Percentiles rank a stretch among this genome's conserved stretches.
These are phyloP conservation scores for Cyclocybe aegerita DNA, from an alignment of 768 basidiomycete species.

Conservation along the genomic window DNA sequence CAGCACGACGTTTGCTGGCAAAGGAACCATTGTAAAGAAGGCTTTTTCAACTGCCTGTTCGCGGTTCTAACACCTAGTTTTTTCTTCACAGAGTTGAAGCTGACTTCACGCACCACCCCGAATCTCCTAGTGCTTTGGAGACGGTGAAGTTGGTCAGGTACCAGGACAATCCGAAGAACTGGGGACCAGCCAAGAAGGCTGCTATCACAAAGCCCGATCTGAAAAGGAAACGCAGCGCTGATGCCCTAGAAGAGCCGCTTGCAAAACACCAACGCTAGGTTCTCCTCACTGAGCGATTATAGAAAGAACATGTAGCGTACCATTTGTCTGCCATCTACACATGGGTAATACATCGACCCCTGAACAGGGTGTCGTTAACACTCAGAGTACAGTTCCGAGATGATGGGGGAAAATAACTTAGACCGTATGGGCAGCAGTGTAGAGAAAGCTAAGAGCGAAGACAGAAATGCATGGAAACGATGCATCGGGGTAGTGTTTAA, in stretches of 20 bases:
- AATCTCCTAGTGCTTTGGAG: constrained; percentile 56
- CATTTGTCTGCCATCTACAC: background rate
- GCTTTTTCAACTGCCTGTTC: background rate
- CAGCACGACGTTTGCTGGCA: constrained; percentile 63
- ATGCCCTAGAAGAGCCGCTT: constrained; percentile 17
- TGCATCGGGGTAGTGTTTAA: background rate
- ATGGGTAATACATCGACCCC: too few relatives aligned
- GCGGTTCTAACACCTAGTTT: constrained; percentile 4
- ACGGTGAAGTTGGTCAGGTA: constrained; percentile 83
- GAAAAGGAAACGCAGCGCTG: constrained; percentile 22
- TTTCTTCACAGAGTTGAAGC: constrained; percentile 46
- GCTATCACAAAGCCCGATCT: constrained; percentile 13
- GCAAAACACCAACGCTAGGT: constrained; percentile 14
- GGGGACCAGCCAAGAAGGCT: constrained; percentile 85
- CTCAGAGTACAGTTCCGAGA: too few relatives aligned
- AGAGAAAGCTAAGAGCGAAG: background rate
- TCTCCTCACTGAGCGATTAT: background rate
- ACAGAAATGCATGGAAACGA: constrained; percentile 3
- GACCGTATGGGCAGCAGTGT: background rate
- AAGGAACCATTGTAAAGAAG: constrained; percentile 63
- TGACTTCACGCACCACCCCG: constrained; percentile 77
- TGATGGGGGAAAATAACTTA: background rate
- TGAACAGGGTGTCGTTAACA: too few relatives aligned
- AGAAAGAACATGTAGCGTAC: background rate
- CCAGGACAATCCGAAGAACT: constrained; percentile 90